Evolutionary conservation across 202 grass and related monocot species (phyloP).

Genomic region (Eragrostis tef): DNA sequence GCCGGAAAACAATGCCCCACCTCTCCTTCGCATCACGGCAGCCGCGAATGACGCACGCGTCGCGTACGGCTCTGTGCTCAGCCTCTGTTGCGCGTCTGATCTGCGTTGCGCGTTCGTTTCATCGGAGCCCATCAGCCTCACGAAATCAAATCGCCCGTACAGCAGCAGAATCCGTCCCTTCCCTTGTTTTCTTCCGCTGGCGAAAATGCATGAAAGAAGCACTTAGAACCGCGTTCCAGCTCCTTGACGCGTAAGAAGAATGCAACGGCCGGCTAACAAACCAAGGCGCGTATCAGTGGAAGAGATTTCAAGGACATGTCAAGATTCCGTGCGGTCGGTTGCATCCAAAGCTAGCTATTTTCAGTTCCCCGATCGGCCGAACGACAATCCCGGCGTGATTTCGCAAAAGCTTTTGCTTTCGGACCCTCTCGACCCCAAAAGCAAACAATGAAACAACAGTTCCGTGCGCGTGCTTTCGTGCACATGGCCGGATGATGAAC

Average conservation of each 20-base stretch:
- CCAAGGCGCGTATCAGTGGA: neutral
- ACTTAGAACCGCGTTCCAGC: neutral
- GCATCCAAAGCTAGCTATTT: neutral
- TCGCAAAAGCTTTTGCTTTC: neutral
- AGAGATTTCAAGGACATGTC: neutral
- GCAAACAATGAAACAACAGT: constrained; percentile 11
- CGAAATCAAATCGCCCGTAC: neutral
- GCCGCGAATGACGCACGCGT: neutral
- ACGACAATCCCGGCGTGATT: neutral
- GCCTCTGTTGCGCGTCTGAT: neutral
- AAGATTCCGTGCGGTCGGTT: neutral
- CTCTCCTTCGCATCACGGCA: neutral
- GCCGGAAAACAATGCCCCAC: neutral
- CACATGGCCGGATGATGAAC: constrained; percentile 1
- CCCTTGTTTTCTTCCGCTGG: neutral
- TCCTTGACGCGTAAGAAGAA: neutral
- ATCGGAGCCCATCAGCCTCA: neutral
- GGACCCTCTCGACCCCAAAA: neutral
- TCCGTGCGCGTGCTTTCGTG: neutral
- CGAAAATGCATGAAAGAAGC: neutral
- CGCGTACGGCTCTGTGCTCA: neutral
- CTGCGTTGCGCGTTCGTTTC: neutral
- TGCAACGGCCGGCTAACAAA: neutral
- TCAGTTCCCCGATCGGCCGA: neutral
- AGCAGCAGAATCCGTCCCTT: neutral